Base-by-base conservation (phyloP, 352 stramenopile species). In the Pythium sp. region DNA sequence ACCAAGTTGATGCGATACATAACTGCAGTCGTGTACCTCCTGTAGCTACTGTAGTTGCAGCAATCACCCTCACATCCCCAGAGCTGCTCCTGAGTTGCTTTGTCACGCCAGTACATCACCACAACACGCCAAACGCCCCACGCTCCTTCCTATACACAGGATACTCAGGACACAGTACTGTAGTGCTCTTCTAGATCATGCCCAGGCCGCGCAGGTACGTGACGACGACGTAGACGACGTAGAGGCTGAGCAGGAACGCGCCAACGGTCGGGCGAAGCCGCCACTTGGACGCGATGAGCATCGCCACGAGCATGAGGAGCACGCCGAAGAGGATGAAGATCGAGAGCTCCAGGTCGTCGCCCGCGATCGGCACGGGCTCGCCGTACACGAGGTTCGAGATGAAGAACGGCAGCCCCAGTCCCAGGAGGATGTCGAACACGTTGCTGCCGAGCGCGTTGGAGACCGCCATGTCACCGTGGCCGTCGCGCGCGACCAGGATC, bases 381-480 rank as follows among this genome's bases (percentile, higher is more conserved):
- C 71, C 57, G 71, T 92, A 89, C 18, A 94, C 74, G 18, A 93
- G 61, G 65, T 93, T 95, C 49, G 85, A 94, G 8, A 94, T 62
- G 22, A 96, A 71, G 63, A 94, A 96, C 1, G 88, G 87, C 36
- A 91, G 69, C 1, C 87, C 88, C 7, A 92, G 71, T 8, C 88
- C 88, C 20, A 96, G 73, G 24, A 92, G 62, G 67, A 96, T 91
- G 64, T 96, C 90, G 57, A 96, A 94, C 32, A 95, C 86, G 67
- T 96, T 93, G 71, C 84, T 93, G 54, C 88, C 88, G 9, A 95
- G 74, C 20, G 88, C 88, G 69, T 93, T 96, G 28, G 85, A 91
- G 41, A 96, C 85, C 28, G 88, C 88, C 76, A 91, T 92, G 63
- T 92, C 86, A 22, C 85, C 87, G 46, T 93, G 84, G 38, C 88